Conservation (phyloP, 805 yeast genomes). For the Wickerhamomyces ciferrii region DNA sequence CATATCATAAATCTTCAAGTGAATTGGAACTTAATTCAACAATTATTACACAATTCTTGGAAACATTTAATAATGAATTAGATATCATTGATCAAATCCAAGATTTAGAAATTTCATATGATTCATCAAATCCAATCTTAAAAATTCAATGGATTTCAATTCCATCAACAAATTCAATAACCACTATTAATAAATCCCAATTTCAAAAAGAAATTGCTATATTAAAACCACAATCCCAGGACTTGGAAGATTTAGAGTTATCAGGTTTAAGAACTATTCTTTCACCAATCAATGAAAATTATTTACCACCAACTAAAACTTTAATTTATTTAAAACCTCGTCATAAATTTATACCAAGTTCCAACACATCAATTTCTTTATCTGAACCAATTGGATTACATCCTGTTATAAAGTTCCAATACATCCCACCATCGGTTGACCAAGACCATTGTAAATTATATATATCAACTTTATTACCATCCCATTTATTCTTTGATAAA, state of each 20-base stretch:
- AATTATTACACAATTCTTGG: background rate
- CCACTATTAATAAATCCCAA: constrained; percentile 6
- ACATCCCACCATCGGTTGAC: constrained; percentile 1
- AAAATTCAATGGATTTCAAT: constrained; percentile 13
- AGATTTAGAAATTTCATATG: constrained; percentile 13
- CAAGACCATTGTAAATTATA: constrained; percentile 35
- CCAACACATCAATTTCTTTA: background rate
- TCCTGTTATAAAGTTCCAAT: constrained; percentile 24
- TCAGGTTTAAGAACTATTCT: constrained; percentile 17
- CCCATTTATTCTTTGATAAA: constrained; percentile 44
- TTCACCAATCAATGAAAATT: constrained; percentile 7
- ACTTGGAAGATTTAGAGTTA: constrained; percentile 14
- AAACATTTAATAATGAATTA: constrained; percentile 7
- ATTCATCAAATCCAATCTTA: background rate
- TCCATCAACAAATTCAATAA: constrained; percentile 10
- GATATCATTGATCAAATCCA: constrained; percentile 1
- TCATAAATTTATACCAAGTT: too few species aligned
- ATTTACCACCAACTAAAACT: constrained; percentile 18
- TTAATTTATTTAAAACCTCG: constrained; percentile 19
- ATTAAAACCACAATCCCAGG: constrained; percentile 11
- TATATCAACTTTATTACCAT: constrained; percentile 38
- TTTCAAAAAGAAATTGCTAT: constrained; percentile 20
- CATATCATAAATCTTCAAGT: background rate
- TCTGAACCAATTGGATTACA: constrained; percentile 30
- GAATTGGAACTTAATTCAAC: background rate